Evolutionary conservation across 2,329 filamentous ascomycete species (phyloP).

Genomic region (Byssothecium circinans): DNA sequence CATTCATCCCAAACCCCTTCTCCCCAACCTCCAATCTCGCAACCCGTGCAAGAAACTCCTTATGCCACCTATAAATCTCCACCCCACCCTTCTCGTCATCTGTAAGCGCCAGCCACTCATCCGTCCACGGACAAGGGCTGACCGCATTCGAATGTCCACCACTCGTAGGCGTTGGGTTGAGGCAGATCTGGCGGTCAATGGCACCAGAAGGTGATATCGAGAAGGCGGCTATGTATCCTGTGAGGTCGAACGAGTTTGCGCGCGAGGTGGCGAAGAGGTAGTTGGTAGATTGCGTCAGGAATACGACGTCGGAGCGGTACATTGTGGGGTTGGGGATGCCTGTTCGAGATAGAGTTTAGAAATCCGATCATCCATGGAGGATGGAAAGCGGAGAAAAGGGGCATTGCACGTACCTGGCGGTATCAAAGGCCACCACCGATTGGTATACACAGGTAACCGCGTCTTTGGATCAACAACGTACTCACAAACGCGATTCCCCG

Average conservation of each 20-base stretch:
- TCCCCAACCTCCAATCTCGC: constrained; percentile 77
- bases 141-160: constrained; percentile 89
- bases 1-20: constrained; percentile 94
- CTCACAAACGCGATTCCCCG: constrained; percentile 79
- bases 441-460: constrained; percentile 76
- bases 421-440: constrained; percentile 75
- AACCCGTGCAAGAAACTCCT: constrained; percentile 77
- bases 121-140: constrained; percentile 78
- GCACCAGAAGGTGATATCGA: constrained; percentile 67
- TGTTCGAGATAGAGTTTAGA: constrained; percentile 7
- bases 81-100: constrained; percentile 87
- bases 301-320: constrained; percentile 85
- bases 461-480: constrained; percentile 77
- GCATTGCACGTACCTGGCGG: constrained; percentile 72
- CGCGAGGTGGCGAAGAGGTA: constrained; percentile 87
- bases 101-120: constrained; percentile 87
- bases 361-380: too few relatives aligned
- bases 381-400: too few relatives aligned
- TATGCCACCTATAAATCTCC: constrained; percentile 84
- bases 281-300: constrained; percentile 66
- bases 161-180: constrained; percentile 83
- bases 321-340: constrained; percentile 57
- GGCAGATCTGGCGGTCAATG: constrained; percentile 75
- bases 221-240: constrained; percentile 83
- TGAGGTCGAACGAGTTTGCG: constrained; percentile 72